A percentile compares a stretch with the other conserved stretches of the same genome.
Conservation (phyloP, 768 basidiomycete species). For the Tricholomella constricta region DNA sequence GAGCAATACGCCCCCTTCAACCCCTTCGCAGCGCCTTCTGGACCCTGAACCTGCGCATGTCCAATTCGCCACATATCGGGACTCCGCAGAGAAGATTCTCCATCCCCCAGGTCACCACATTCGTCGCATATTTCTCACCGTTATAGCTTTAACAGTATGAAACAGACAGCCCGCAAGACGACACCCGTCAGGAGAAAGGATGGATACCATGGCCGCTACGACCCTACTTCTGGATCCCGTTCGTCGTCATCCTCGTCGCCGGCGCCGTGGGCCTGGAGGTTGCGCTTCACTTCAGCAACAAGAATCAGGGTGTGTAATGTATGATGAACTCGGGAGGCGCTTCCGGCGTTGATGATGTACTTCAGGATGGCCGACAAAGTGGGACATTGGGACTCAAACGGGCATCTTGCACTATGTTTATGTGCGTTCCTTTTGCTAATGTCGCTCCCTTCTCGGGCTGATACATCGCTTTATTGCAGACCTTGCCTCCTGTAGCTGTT, state of each 20-base stretch:
- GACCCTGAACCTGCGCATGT: slow-evolving; percentile 15
- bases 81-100: slow-evolving; percentile 6
- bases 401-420: slow-evolving; percentile 55
- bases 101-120: background rate
- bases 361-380: slow-evolving; percentile 46
- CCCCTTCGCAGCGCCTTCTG: slow-evolving; percentile 15
- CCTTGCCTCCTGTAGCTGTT: slow-evolving; percentile 51
- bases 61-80: slow-evolving; percentile 25
- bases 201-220: slow-evolving; percentile 50
- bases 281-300: slow-evolving; percentile 46
- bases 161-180: background rate
- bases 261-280: slow-evolving; percentile 49
- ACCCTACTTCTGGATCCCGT: slow-evolving; percentile 47
- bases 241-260: slow-evolving; percentile 37
- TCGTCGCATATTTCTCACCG: background rate
- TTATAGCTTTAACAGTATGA: background rate
- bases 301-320: slow-evolving; percentile 39
- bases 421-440: slow-evolving; percentile 33
- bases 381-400: slow-evolving; percentile 30
- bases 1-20: slow-evolving; percentile 16
- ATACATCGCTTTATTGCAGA: slow-evolving; percentile 32
- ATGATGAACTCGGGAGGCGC: background rate
- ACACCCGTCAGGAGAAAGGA: slow-evolving; percentile 1
- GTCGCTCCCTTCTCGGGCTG: slow-evolving; percentile 1
- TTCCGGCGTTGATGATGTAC: background rate